A percentile compares a stretch with the other conserved stretches of the same genome.
Conservation (phyloP, 805 yeast genomes). For the Pichia insulana region DNA sequence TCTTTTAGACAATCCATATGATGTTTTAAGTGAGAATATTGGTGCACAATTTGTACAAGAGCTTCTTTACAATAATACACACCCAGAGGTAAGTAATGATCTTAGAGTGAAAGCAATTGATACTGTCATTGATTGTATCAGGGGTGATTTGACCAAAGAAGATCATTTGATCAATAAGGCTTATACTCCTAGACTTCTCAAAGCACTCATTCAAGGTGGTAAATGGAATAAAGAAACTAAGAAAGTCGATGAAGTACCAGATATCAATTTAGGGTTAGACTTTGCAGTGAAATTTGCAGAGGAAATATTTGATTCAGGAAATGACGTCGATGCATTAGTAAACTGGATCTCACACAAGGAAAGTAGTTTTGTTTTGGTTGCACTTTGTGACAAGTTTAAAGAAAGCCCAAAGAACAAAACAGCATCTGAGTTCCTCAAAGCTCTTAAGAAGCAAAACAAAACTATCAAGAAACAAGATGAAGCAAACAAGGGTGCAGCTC, state of each 20-base stretch:
- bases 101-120: slow-evolving; percentile 40
- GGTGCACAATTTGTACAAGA: slow-evolving; percentile 83
- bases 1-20: slow-evolving; percentile 41
- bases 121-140: slow-evolving; percentile 47
- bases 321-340: slow-evolving; percentile 40
- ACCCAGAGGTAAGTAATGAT: slow-evolving; percentile 26
- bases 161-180: slow-evolving; percentile 64
- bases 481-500: slow-evolving; percentile 57
- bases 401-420: slow-evolving; percentile 31
- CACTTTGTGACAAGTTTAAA: slow-evolving; percentile 61
- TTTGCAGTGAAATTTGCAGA: slow-evolving; percentile 47
- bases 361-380: slow-evolving; percentile 75
- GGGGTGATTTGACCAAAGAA: slow-evolving; percentile 60
- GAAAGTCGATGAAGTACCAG: slow-evolving; percentile 35
- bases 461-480: slow-evolving; percentile 32
- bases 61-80: slow-evolving; percentile 44
- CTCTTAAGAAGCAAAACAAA: slow-evolving; percentile 43
- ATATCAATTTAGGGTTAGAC: slow-evolving; percentile 43
- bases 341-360: slow-evolving; percentile 58
- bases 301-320: slow-evolving; percentile 38
- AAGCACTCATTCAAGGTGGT: slow-evolving; percentile 76
- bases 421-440: slow-evolving; percentile 40
- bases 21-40: slow-evolving; percentile 55
- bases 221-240: slow-evolving; percentile 66
- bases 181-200: slow-evolving; percentile 64